These are phyloP conservation scores for Blastobotrys buckinghamii DNA, from an alignment of 1,139 yeast genomes.

Conservation along the genomic window DNA sequence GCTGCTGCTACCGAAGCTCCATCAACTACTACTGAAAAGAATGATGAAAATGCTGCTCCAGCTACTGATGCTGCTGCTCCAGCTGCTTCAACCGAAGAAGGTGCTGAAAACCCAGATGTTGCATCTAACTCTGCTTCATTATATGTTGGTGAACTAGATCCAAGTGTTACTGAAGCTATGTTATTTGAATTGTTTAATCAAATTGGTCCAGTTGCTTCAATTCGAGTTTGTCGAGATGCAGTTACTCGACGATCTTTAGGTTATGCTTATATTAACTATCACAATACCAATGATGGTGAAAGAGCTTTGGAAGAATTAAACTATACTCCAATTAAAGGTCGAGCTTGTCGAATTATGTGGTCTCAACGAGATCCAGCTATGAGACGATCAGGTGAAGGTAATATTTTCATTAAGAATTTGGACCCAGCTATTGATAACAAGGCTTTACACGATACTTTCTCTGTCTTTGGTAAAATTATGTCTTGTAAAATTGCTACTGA, in stretches of 20 bases:
- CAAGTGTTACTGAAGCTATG: conserved; percentile 88
- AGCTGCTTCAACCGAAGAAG: conserved; percentile 17
- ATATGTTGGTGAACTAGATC: conserved; percentile 96
- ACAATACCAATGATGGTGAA: conserved; percentile 84
- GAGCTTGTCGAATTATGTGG: conserved; percentile 99
- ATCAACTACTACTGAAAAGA: conserved; percentile 7
- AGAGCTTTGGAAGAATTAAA: conserved; percentile 93
- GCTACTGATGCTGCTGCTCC: conserved; percentile 20
- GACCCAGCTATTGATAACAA: conserved; percentile 98
- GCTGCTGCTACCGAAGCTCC: conserved; percentile 17
- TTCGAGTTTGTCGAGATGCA: conserved; percentile 99
- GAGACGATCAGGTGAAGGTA: conserved; percentile 95
- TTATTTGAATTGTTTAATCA: conserved; percentile 93
- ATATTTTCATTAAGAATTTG: conserved; percentile 96
- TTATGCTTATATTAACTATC: conserved; percentile 97
- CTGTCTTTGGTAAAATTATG: conserved; percentile 92
- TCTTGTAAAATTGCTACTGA: conserved; percentile 98
- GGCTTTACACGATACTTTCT: conserved; percentile 96
- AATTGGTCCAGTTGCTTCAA: conserved; percentile 92
- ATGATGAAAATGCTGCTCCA: conserved; percentile 10
- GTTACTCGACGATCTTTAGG: conserved; percentile 96
- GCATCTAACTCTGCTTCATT: conserved; percentile 69
- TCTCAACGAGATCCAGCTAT: conserved; percentile 97
- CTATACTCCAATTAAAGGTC: conserved; percentile 91
- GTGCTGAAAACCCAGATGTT: conserved; percentile 27